Percentiles rank a stretch among this genome's conserved stretches.
phyloP scores from a whole-genome alignment of 225 moss, liverwort and hornwort species.

The Anthoceros angustus region DNA sequence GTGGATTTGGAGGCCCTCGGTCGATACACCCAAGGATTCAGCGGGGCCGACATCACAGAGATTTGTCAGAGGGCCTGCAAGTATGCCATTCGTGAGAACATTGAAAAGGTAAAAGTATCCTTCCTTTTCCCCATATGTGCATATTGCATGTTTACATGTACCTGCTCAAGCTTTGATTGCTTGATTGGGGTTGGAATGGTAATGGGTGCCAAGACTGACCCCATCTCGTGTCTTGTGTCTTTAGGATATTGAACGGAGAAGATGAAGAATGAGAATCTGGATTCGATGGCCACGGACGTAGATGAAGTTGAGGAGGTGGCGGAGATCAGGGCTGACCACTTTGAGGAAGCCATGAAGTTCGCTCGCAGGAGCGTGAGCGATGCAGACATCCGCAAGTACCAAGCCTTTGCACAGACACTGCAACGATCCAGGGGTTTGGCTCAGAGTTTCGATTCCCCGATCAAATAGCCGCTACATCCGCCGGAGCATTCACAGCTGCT shows the following conservation, averaged over 20 bases:
- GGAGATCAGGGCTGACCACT: constrained; percentile 61
- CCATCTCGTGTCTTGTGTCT: no score
- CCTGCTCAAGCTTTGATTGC: no score
- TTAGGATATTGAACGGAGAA: constrained; percentile 84
- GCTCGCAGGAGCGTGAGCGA: constrained; percentile 4
- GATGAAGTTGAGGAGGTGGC: constrained; percentile 76
- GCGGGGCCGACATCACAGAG: no score
- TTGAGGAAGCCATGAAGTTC: constrained; percentile 80
- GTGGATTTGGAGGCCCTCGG: constrained; percentile 26
- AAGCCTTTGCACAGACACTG: constrained; percentile 3
- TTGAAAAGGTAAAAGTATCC: constrained; percentile 91
- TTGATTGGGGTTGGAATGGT: no score
- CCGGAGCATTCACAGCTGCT: not conserved
- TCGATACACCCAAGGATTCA: constrained; percentile 56
- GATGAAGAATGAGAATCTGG: constrained; percentile 60
- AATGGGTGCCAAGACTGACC: no score
- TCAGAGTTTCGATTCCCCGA: not conserved
- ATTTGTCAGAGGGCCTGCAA: no score
- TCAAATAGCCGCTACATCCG: not conserved
- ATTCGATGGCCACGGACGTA: constrained; percentile 81
- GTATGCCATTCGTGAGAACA: constrained; percentile 63
- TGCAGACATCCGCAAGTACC: not conserved
- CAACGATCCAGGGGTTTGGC: constrained; percentile 2
- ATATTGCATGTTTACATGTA: no score
- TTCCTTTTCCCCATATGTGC: no score